Base-by-base conservation (phyloP, 768 basidiomycete genomes). In the Daedaleopsis nitida region DNA sequence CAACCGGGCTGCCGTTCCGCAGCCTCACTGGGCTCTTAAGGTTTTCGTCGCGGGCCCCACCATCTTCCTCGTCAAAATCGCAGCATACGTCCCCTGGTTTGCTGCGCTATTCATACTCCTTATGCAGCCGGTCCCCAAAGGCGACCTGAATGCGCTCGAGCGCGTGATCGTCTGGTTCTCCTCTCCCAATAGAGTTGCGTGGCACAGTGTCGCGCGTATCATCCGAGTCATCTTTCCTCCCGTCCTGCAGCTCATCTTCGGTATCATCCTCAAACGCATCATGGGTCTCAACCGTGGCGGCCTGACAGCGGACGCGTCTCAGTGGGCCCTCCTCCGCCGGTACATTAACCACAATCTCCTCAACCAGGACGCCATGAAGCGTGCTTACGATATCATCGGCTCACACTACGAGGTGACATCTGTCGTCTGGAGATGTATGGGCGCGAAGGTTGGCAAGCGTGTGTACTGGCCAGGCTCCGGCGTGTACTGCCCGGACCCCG, bases 391-490 rank as follows among this genome's bases (percentile, higher is more conserved):
- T 16, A 76, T 82, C 37, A 66, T 82, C 17, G 81, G 81, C 0
- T 74, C 72, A 0, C 81, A 82, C 63, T 82, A 80, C 57, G 80
- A 81, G 66, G 67, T 73, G 27, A 79, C 80, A n/a, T 81, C 80
- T 7, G 65, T 79, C 35, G 70, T 76, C 5, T 81, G 75, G 59
- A 74, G 80, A 11, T 68, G 71, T n/a, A 81, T 82, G 81, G 81
- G 81, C 17, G 80, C 81, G 19, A 81, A 79, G 67, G 70, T 82
- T 32, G 81, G 81, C n/a, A 70, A 74, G 62, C 76, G 77, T 9
- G 74, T 82, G 14, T 82, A 81, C 66, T 82, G 81, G 81, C 81
- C 81, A 8, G 78, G 77, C 6, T 78, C 78, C 9, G 79, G 80
- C 10, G 69, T 82, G 35, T 74, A 76, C 65, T 81, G 81, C 58